Conservation (phyloP, 2,329 filamentous ascomycete genomes). For the Fusarium lyarnte region DNA sequence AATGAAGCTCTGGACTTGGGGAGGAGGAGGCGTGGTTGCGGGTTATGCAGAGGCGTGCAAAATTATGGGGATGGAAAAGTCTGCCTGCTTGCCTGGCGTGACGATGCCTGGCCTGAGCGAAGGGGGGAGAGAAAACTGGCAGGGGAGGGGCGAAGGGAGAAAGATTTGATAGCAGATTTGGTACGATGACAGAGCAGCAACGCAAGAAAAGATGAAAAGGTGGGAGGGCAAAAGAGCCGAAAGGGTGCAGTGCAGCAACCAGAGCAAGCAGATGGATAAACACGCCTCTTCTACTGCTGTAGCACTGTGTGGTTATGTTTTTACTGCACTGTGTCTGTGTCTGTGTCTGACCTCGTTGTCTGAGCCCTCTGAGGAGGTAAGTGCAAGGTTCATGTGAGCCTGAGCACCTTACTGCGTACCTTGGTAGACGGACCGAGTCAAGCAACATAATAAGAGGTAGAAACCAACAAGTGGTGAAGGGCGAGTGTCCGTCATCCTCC, state of each 20-base stretch:
- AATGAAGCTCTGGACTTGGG: constrained; percentile 48
- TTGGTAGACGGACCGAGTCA: constrained; percentile 4
- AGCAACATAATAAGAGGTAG: background rate
- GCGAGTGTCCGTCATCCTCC: constrained; percentile 24
- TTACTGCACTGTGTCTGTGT: background rate
- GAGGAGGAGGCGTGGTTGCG: constrained; percentile 51
- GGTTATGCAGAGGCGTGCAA: constrained; percentile 50
- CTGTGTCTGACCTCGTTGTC: background rate
- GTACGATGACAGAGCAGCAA: constrained; percentile 18
- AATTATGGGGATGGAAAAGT: constrained; percentile 40
- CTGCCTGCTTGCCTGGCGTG: constrained; percentile 34
- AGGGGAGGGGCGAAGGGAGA: constrained; percentile 39
- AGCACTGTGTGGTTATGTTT: background rate
- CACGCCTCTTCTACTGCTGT: constrained; percentile 23
- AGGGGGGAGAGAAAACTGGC: constrained; percentile 17
- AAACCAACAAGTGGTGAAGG: constrained; percentile 5
- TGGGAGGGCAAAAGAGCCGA: constrained; percentile 35
- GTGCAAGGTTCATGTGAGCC: constrained; percentile 3
- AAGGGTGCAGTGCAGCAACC: constrained; percentile 21
- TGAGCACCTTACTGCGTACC: background rate
- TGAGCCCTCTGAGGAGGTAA: background rate
- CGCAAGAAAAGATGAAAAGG: constrained; percentile 8
- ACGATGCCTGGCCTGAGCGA: constrained; percentile 14
- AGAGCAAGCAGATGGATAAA: constrained; percentile 14
- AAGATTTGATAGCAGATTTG: constrained; percentile 26